Base-by-base conservation (phyloP, 805 yeast genomes). In the Candida koratica region DNA sequence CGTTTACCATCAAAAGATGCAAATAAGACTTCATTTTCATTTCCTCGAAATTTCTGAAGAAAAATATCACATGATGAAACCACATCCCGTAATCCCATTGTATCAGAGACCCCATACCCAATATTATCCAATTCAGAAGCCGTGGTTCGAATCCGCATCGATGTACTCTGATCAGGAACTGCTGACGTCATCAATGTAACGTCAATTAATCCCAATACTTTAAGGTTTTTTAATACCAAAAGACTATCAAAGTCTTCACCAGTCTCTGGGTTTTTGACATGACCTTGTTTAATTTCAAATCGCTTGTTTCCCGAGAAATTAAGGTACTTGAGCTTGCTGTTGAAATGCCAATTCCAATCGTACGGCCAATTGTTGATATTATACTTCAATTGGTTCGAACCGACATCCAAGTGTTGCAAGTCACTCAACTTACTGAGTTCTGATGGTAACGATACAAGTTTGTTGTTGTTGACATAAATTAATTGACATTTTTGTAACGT, bases 281-380 rank as follows among this genome's bases (percentile, higher is more conserved):
- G 71, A 34, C 73, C 64, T 27, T 81, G 84, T 52, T 81, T 84
- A 49, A 93, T 89, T 53, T 93, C 97, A 44, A 93, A 77, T 44
- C 96, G 73, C 53, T 84, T 83, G 55, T 93, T 93, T 25, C 97
- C 97, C 0, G 97, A 87, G 39, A 93, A 81, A 56, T 90, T 93
- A 54, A 93, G 71, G 50, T 83, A 88, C 47, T 71, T 77, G 57
- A 93, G 67, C 27, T 78, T 76, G 36, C 73, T 67, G 53, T 93
- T 93, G 67, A 79, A 80, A 49, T 83, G 80, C 98, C 98, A 93
- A 60, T 87, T 93, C 97, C 97, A 93, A 56, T 93, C 98, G 53
- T 86, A 90, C 11, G 93, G 94, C 74, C 88, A 85, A 57, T 93
- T 93, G 3, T 93, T 83, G 38, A 90, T 87, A 50, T 93, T 93